Evolutionary conservation across 2,329 filamentous ascomycete genomes (phyloP).

Genomic region (Torrubiellomyces zombiae): DNA sequence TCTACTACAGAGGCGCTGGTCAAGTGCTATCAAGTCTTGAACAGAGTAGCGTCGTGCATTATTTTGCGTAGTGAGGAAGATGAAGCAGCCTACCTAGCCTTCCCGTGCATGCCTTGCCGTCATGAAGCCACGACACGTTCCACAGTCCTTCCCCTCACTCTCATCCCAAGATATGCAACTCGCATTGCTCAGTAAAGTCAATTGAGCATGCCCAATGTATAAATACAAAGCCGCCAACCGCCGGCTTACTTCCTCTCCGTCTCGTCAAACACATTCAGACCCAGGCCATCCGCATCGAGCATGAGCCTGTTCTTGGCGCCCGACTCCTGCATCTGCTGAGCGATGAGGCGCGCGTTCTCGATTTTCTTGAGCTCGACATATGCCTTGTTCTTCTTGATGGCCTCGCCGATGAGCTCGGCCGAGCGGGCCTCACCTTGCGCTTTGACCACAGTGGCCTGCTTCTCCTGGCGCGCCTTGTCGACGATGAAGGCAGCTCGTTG

Average conservation of each 20-base stretch:
- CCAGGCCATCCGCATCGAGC: constrained; percentile 78
- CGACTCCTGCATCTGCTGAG: constrained; percentile 69
- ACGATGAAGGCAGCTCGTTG: constrained; percentile 95
- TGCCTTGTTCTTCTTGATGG: constrained; percentile 97
- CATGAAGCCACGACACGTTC: no score
- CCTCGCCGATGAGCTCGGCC: constrained; percentile 93
- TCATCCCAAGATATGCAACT: no score
- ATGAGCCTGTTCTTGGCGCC: constrained; percentile 87
- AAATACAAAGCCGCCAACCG: constrained; percentile 7
- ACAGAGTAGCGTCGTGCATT: no score
- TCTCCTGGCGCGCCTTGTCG: constrained; percentile 97
- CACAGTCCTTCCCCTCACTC: no score
- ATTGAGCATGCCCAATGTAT: no score
- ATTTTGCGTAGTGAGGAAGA: no score
- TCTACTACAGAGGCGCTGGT: no score
- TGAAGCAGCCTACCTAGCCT: no score
- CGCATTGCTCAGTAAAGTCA: no score
- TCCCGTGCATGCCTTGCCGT: no score
- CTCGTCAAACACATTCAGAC: constrained; percentile 63
- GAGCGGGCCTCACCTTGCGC: constrained; percentile 98
- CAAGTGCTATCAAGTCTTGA: no score
- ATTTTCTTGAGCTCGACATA: constrained; percentile 97
- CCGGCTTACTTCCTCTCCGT: constrained; percentile 24
- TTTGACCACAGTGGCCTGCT: constrained; percentile 96
- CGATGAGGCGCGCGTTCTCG: constrained; percentile 85